A percentile compares a stretch with the other conserved stretches of the same genome.
phyloP scores from a whole-genome alignment of 2,329 filamentous ascomycete genomes.

The Cercospora canescens region DNA sequence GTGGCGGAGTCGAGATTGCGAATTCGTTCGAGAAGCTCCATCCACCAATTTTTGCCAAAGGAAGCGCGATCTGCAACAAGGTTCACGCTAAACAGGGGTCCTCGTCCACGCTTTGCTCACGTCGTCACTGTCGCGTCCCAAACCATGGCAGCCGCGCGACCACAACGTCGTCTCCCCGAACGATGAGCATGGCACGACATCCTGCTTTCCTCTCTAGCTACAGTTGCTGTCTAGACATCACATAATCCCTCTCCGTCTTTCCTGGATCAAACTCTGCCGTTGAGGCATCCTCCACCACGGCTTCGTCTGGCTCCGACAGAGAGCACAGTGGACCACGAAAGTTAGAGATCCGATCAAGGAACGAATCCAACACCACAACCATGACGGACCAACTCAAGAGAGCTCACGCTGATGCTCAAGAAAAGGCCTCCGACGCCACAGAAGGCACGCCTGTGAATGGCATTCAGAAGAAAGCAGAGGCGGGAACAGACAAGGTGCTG shows the following conservation, averaged over 20 bases:
- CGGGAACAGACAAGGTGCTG: slow-evolving; percentile 30
- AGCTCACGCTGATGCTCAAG: slow-evolving; percentile 17
- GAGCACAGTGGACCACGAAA: slow-evolving; percentile 29
- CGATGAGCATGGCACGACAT: slow-evolving; percentile 1
- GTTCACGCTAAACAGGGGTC: neutral
- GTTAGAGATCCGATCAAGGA: slow-evolving; percentile 27
- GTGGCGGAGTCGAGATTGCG: neutral
- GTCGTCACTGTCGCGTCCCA: slow-evolving; percentile 8
- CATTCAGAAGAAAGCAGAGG: slow-evolving; percentile 29
- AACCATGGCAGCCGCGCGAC: slow-evolving; percentile 9
- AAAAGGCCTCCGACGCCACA: slow-evolving; percentile 23
- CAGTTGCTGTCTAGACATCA: neutral
- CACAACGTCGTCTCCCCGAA: slow-evolving; percentile 4
- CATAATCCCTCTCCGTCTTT: neutral
- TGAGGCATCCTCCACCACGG: slow-evolving; percentile 19
- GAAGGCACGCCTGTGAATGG: slow-evolving; percentile 23
- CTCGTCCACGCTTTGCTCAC: neutral
- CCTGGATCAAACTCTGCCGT: neutral
- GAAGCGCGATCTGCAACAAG: slow-evolving; percentile 1
- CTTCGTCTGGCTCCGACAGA: slow-evolving; percentile 16
- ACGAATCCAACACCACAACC: slow-evolving; percentile 17
- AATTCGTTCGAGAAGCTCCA: neutral
- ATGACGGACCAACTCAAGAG: slow-evolving; percentile 31
- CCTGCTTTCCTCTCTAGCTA: neutral
- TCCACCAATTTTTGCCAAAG: slow-evolving; percentile 2